Conservation (phyloP, 2,329 filamentous ascomycete species). For the Tolypocladium tundrense region DNA sequence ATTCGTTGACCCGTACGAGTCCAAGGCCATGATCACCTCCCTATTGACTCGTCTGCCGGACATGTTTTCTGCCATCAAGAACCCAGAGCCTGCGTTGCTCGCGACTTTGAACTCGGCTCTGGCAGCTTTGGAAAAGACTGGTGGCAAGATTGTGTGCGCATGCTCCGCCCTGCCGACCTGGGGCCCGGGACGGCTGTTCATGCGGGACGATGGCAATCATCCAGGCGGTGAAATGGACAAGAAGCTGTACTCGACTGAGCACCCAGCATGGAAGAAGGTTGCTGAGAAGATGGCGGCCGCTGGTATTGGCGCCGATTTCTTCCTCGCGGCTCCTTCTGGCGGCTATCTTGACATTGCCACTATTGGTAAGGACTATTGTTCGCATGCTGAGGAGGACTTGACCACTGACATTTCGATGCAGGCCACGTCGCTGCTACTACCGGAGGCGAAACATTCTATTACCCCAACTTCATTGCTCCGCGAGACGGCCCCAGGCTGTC, state of each 20-base stretch:
- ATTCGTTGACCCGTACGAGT: conserved; percentile 90
- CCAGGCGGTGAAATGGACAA: conserved; percentile 82
- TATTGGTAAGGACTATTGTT: conserved; percentile 47
- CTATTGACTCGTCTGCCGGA: conserved; percentile 74
- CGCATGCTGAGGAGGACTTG: neutral
- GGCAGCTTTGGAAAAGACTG: conserved; percentile 73
- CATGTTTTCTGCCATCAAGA: conserved; percentile 81
- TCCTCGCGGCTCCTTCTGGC: conserved; percentile 81
- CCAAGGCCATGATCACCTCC: conserved; percentile 76
- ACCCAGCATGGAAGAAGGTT: conserved; percentile 76
- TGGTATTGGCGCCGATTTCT: conserved; percentile 87
- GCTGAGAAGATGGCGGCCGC: conserved; percentile 80
- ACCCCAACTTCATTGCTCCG: conserved; percentile 86
- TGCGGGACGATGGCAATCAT: conserved; percentile 82
- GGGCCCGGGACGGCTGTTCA: conserved; percentile 75
- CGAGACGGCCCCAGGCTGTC: conserved; percentile 77
- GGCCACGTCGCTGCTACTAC: conserved; percentile 78
- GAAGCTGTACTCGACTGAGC: conserved; percentile 84
- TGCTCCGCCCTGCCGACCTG: conserved; percentile 81
- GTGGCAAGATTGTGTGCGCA: conserved; percentile 86
- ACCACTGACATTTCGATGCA: conserved; percentile 18
- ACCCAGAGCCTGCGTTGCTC: conserved; percentile 80
- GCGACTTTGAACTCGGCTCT: conserved; percentile 76
- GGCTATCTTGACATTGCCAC: conserved; percentile 90
- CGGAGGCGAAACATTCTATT: conserved; percentile 95